These are phyloP conservation scores for Telfairia occidentalis DNA, from an alignment of 331 rosid genomes.

Conservation along the genomic window DNA sequence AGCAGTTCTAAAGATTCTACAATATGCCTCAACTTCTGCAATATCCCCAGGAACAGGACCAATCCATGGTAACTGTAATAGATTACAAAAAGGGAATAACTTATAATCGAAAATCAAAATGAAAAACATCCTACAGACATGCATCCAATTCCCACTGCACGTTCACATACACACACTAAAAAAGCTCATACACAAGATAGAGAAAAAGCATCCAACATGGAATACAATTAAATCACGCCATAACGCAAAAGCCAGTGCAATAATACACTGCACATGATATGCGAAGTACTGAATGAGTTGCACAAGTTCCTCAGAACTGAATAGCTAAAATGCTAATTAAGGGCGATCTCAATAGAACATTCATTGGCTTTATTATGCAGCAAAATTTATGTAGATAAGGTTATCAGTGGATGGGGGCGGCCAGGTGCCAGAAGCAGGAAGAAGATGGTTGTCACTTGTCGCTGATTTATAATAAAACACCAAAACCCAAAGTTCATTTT, in stretches of 20 bases:
- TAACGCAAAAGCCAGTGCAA: not conserved
- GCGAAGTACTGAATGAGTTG: not conserved
- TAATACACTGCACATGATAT: not conserved
- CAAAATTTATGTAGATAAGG: not conserved
- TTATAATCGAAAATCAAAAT: slow-evolving; percentile 26
- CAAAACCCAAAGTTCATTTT: not conserved
- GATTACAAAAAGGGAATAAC: slow-evolving; percentile 29
- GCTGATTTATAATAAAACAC: not conserved
- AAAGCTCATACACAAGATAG: not conserved
- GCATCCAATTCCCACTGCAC: too few species aligned
- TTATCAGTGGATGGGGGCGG: not conserved
- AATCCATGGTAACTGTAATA: slow-evolving; percentile 38
- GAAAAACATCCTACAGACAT: not conserved
- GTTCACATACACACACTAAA: not conserved
- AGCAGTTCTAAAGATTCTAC: slow-evolving; percentile 74
- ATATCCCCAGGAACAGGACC: slow-evolving; percentile 97
- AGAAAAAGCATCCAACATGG: slow-evolving; percentile 9
- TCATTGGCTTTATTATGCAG: not conserved
- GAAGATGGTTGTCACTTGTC: not conserved
- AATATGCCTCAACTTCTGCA: slow-evolving; percentile 93
- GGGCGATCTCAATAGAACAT: not conserved
- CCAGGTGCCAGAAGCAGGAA: not conserved
- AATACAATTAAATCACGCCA: slow-evolving; percentile 15
- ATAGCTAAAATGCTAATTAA: not conserved
- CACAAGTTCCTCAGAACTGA: not conserved